Base-by-base conservation (phyloP, 371 early-diverging fungal species). In the Basidiobolus heterosporus region DNA sequence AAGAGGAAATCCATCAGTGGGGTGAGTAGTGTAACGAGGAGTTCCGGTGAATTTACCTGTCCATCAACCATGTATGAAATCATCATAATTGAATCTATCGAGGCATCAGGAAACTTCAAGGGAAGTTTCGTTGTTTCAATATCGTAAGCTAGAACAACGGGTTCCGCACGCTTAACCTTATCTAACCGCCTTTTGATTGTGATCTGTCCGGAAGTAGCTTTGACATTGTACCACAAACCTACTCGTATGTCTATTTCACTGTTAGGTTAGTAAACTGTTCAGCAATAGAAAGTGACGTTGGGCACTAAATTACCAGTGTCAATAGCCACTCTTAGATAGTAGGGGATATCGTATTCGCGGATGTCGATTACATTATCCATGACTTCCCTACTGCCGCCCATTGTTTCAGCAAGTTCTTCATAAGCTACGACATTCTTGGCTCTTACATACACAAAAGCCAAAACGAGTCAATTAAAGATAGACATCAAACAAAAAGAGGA, bases 1-100 rank as follows among this genome's bases (percentile, higher is more conserved):
- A 63, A 8, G 14, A 9, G 9, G 30, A 9, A 30, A 30, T 9
- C 9, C 30, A 9, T 30, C 21, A 42, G 0, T 16, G 38, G 21
- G 6, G 23, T 18, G 7, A 51, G 16, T 41, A 37, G 19, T 22
- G 36, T 44, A 51, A 36, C 1, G 43, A 19, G n/a, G 17, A 30
- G 19, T 8, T 30, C 1, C 30, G 18, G 21, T 15, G 3, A 21
- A 24, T 50, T 44, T 71, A 86, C 85, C 65, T 82, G 81, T 9
- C 91, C 93, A 49, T 95, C 93, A 50, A 95, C 82, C 95, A 98
- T 95, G 59, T 98, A 93, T 11, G 99, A 98, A 62, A 99, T 98
- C 99, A 99, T 99, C 95, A 98, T 98, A 53, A 99, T 87, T 23
- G 77, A 67, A 63, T 99, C 99, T 35, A 78, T 78, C 0, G 74